Percentiles rank a stretch among this genome's conserved stretches.
Evolutionary conservation across 768 basidiomycete species (phyloP).

Genomic region (Trametes elegans): DNA sequence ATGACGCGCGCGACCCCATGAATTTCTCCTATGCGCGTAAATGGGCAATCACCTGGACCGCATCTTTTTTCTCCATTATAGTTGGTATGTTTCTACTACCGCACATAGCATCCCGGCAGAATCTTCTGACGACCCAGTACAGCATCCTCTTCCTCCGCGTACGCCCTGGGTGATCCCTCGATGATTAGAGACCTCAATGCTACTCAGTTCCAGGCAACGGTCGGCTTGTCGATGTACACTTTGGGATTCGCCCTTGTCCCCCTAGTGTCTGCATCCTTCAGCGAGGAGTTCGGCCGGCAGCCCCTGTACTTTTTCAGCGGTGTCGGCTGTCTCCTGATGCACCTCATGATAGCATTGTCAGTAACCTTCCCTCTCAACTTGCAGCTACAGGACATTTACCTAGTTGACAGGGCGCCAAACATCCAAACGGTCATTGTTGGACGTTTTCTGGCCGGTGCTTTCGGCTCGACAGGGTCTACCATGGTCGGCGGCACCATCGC

Average conservation of each 20-base stretch:
- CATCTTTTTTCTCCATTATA: conserved; percentile 47
- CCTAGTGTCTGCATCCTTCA: conserved; percentile 64
- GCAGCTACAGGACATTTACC: neutral
- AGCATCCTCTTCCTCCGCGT: conserved; percentile 54
- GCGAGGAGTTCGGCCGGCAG: conserved; percentile 70
- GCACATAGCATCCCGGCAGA: neutral
- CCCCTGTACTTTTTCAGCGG: conserved; percentile 55
- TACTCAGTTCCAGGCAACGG: conserved; percentile 29
- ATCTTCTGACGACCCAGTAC: neutral
- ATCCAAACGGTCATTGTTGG: conserved; percentile 64
- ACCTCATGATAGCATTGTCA: conserved; percentile 44
- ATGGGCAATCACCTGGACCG: conserved; percentile 43
- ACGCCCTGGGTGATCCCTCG: conserved; percentile 52
- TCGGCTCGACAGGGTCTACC: conserved; percentile 67
- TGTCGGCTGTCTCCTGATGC: conserved; percentile 50
- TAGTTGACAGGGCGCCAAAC: conserved; percentile 34
- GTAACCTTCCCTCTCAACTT: neutral
- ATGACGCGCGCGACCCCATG: conserved; percentile 33
- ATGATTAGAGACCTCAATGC: conserved; percentile 48
- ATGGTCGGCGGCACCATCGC: conserved; percentile 77
- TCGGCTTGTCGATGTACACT: conserved; percentile 46
- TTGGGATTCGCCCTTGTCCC: conserved; percentile 64
- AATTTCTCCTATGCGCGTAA: conserved; percentile 33
- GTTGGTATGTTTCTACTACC: conserved; percentile 37
- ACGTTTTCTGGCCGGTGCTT: conserved; percentile 63